Evolutionary conservation across 192 early-diverging fungal species (phyloP).

Genomic region (Martensiomyces pterosporus): DNA sequence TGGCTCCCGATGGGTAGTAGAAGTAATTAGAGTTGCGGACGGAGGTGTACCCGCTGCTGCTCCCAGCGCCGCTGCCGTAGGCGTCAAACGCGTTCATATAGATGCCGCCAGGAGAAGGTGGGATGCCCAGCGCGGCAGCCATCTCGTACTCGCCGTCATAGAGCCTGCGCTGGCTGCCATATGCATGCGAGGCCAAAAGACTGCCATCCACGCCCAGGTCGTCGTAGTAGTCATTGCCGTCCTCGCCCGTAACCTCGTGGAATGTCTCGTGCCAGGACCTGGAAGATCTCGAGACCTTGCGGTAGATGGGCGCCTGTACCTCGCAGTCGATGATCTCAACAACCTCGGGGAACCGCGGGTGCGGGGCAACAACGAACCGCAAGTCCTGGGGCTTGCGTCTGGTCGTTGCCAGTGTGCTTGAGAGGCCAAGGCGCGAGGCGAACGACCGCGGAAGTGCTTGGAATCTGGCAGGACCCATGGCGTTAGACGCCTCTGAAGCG

Average conservation of each 20-base stretch:
- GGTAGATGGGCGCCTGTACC: conserved; percentile 32
- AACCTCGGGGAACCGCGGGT: conserved; percentile 27
- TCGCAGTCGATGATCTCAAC: conserved; percentile 43
- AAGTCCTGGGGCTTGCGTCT: conserved; percentile 30
- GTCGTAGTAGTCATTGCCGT: conserved; percentile 9
- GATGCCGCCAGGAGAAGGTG: conserved; percentile 31
- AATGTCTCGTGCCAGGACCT: conserved; percentile 49
- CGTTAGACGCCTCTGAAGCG: neutral
- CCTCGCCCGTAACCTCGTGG: conserved; percentile 38
- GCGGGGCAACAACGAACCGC: conserved; percentile 40
- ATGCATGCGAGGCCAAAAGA: neutral
- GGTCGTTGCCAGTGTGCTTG: conserved; percentile 28
- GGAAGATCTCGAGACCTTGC: conserved; percentile 43
- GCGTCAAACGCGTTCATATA: too few relatives aligned
- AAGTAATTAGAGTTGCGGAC: too few relatives aligned
- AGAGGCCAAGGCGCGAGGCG: conserved; percentile 30
- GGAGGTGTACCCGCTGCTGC: neutral
- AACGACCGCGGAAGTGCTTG: conserved; percentile 37
- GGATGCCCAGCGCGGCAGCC: conserved; percentile 30
- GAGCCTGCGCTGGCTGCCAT: neutral
- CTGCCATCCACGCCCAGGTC: neutral
- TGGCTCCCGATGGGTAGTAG: too few relatives aligned
- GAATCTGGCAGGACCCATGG: conserved; percentile 29
- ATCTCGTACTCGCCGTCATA: conserved; percentile 44
- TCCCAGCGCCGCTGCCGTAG: neutral